Percentiles rank a stretch among this genome's conserved stretches.
Evolutionary conservation across 2,329 filamentous ascomycete species (phyloP).

Genomic region (Uncinocarpus reesii): DNA sequence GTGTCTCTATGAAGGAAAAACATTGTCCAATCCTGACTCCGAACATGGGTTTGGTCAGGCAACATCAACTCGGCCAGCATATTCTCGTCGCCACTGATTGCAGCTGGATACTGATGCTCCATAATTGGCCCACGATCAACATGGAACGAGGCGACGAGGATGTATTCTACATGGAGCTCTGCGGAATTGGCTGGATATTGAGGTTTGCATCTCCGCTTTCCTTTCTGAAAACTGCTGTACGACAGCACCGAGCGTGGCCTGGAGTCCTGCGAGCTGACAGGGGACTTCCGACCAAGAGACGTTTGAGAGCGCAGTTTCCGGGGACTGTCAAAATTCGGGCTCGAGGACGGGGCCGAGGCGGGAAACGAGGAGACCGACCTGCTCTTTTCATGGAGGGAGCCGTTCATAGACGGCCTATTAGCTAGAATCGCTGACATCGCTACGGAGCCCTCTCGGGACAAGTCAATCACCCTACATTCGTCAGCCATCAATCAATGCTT

Average conservation of each 20-base stretch:
- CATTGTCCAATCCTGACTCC: conserved; percentile 97
- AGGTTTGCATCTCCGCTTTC: conserved; percentile 46
- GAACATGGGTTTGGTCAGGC: conserved; percentile 87
- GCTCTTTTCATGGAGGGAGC: conserved; percentile 33
- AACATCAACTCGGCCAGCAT: conserved; percentile 98
- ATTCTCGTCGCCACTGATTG: conserved; percentile 93
- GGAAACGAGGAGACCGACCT: conserved; percentile 56
- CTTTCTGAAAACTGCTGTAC: conserved; percentile 18
- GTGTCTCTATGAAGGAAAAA: conserved; percentile 97
- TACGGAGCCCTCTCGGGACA: not conserved
- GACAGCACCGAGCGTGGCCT: conserved; percentile 28
- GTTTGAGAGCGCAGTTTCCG: conserved; percentile 51
- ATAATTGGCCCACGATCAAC: conserved; percentile 93
- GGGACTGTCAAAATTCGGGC: conserved; percentile 40
- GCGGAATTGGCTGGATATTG: conserved; percentile 63
- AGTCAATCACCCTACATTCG: not conserved
- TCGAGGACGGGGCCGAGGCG: conserved; percentile 35
- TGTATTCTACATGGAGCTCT: conserved; percentile 97
- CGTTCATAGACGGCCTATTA: conserved; percentile 33
- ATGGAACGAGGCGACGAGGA: conserved; percentile 92
- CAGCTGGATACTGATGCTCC: conserved; percentile 93
- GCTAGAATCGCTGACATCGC: conserved; percentile 32
- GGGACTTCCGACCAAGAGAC: conserved; percentile 45
- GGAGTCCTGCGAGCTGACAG: conserved; percentile 37
- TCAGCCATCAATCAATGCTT: conserved; percentile 2